phyloP scores from a whole-genome alignment of 306 rosid species.

The Begonia loranthoides region DNA sequence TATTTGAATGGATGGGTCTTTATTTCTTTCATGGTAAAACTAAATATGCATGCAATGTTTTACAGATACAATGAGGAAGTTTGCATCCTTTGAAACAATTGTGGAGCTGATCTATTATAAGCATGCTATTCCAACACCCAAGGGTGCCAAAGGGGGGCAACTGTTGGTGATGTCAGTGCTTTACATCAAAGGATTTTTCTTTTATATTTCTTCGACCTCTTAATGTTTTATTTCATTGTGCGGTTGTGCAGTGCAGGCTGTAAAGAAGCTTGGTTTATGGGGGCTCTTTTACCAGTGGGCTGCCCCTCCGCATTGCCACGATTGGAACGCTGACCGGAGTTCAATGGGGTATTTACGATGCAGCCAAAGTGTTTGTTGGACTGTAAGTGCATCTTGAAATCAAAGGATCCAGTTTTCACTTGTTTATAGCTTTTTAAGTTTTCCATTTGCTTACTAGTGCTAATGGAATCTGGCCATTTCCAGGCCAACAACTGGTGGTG shows the following conservation, averaged over 20 bases:
- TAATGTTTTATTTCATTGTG: background rate
- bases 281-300: slow-evolving; percentile 95
- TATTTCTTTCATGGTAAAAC: background rate
- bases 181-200: background rate
- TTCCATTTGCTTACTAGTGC: background rate
- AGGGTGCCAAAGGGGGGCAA: slow-evolving; percentile 97
- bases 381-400: slow-evolving; percentile 54
- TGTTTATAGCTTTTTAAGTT: background rate
- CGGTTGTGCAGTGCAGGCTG: slow-evolving; percentile 55
- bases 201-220: background rate
- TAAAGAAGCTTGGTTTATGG: slow-evolving; percentile 59
- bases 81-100: slow-evolving; percentile 88
- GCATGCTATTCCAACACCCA: slow-evolving; percentile 65
- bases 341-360: slow-evolving; percentile 95
- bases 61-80: slow-evolving; percentile 95
- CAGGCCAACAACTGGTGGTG: slow-evolving; percentile 98
- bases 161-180: slow-evolving; percentile 83
- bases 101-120: slow-evolving; percentile 75
- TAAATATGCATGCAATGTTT: background rate
- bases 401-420: slow-evolving; percentile 2
- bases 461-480: background rate
- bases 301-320: slow-evolving; percentile 97
- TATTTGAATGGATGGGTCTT: no score
- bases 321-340: slow-evolving; percentile 97
- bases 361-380: slow-evolving; percentile 84